Conservation (phyloP, 2,329 filamentous ascomycete genomes). For the Neonectria faginata region DNA sequence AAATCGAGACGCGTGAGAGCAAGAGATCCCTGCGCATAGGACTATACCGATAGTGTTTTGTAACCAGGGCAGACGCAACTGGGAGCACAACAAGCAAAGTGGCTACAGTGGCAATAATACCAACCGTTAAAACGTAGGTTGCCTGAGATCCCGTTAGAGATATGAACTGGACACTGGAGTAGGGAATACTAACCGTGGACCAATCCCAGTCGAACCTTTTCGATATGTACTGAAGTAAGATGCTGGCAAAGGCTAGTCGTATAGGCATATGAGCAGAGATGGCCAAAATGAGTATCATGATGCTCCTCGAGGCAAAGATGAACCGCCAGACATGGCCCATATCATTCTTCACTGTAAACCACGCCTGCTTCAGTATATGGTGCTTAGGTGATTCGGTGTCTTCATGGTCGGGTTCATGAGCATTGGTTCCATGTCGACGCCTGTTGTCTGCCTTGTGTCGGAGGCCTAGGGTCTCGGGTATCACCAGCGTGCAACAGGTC, state of each 20-base stretch:
- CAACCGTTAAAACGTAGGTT: conserved; percentile 55
- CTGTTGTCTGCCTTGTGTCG: conserved; percentile 46
- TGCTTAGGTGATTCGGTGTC: conserved; percentile 24
- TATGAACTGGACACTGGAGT: rapidly evolving
- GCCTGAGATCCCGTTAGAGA: conserved; percentile 46
- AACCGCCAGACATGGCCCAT: conserved; percentile 54
- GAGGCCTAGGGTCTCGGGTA: conserved; percentile 59
- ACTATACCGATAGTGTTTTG: conserved; percentile 46
- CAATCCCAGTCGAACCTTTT: conserved; percentile 63
- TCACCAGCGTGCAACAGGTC: conserved; percentile 46
- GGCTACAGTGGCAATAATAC: conserved; percentile 52
- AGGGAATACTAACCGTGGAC: conserved; percentile 50
- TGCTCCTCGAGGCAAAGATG: conserved; percentile 52
- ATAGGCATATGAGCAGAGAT: conserved; percentile 46
- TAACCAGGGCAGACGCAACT: conserved; percentile 47
- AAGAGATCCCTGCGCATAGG: conserved; percentile 55
- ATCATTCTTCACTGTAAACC: conserved; percentile 47
- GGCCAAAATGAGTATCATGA: conserved; percentile 54
- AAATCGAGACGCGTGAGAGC: conserved; percentile 52
- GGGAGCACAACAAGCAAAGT: conserved; percentile 56
- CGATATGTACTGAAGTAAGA: conserved; percentile 64
- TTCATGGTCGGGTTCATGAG: conserved; percentile 1
- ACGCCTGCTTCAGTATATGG: conserved; percentile 37
- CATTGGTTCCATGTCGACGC: conserved; percentile 23
- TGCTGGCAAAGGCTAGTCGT: conserved; percentile 48